phyloP scores from a whole-genome alignment of 192 early-diverging fungal genomes.

The Podila clonocystis region DNA sequence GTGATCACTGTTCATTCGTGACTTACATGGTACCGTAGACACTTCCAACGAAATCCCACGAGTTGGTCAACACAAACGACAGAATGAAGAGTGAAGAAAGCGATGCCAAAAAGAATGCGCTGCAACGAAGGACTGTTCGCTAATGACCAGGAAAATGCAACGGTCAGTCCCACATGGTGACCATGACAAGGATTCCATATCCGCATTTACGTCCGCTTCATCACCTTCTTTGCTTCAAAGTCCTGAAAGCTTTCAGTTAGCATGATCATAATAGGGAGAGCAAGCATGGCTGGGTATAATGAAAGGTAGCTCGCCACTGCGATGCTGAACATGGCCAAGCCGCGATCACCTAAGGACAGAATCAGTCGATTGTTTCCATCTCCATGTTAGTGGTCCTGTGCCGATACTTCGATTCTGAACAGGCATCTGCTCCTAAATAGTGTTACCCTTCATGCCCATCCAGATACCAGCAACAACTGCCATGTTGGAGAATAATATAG shows the following conservation, averaged over 20 bases:
- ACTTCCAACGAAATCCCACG: slow-evolving; percentile 73
- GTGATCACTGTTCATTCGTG: neutral
- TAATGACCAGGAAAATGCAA: neutral
- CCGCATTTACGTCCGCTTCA: neutral
- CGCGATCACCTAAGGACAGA: slow-evolving; percentile 54
- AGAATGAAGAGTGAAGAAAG: slow-evolving; percentile 60
- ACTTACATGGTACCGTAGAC: slow-evolving; percentile 82
- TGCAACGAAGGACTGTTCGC: slow-evolving; percentile 18
- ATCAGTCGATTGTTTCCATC: too few species aligned
- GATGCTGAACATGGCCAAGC: slow-evolving; percentile 72
- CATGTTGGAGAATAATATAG: slow-evolving; percentile 78
- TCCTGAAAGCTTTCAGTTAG: slow-evolving; percentile 30
- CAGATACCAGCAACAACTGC: slow-evolving; percentile 79
- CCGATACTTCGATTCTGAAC: too few species aligned
- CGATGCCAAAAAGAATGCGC: slow-evolving; percentile 49
- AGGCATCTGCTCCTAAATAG: neutral
- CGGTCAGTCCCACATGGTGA: too few species aligned
- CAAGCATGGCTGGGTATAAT: slow-evolving; percentile 88
- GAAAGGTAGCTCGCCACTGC: slow-evolving; percentile 86
- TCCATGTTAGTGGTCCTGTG: too few species aligned
- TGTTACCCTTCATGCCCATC: slow-evolving; percentile 67
- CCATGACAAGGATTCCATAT: neutral
- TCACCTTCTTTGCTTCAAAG: slow-evolving; percentile 20
- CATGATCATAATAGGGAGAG: slow-evolving; percentile 67
- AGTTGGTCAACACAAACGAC: slow-evolving; percentile 69